Evolutionary conservation across 2,329 filamentous ascomycete genomes (phyloP).

Genomic region (Paraphaeosphaeria sporulosa): DNA sequence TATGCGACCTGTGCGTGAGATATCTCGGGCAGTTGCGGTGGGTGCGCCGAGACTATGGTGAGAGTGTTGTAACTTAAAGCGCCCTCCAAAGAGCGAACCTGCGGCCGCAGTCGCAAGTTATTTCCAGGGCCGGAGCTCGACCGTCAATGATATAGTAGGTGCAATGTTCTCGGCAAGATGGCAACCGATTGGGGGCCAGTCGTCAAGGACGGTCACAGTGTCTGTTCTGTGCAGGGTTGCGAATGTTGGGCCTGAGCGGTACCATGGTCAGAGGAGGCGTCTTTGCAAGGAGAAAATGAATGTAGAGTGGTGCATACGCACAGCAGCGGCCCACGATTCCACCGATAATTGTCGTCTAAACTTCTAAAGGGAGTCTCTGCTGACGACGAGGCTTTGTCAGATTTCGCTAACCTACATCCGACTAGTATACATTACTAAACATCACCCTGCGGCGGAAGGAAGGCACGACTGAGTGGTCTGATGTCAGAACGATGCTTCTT

Average conservation of each 20-base stretch:
- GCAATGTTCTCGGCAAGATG: neutral
- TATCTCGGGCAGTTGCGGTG: neutral
- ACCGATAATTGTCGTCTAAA: slow-evolving; percentile 6
- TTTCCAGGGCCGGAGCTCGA: neutral
- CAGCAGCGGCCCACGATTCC: neutral
- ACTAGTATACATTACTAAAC: slow-evolving; percentile 4
- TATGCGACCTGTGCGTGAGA: neutral
- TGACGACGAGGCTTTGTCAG: slow-evolving; percentile 11
- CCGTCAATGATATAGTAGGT: neutral
- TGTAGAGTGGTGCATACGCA: slow-evolving; percentile 1
- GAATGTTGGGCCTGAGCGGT: neutral
- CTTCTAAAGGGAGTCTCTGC: neutral
- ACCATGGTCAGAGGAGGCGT: neutral
- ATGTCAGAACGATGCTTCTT: slow-evolving; percentile 5
- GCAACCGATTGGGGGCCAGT: neutral
- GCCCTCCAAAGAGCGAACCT: neutral
- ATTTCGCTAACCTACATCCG: neutral
- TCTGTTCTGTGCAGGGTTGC: neutral
- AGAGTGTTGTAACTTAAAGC: neutral
- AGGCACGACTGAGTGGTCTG: neutral
- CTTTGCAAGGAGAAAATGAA: slow-evolving; percentile 1
- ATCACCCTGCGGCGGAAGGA: neutral
- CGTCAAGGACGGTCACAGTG: neutral
- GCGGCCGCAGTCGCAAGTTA: neutral
- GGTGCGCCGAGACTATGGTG: neutral